Base-by-base conservation (phyloP, 2,329 filamentous ascomycete genomes). In the Penicillium nordicum region DNA sequence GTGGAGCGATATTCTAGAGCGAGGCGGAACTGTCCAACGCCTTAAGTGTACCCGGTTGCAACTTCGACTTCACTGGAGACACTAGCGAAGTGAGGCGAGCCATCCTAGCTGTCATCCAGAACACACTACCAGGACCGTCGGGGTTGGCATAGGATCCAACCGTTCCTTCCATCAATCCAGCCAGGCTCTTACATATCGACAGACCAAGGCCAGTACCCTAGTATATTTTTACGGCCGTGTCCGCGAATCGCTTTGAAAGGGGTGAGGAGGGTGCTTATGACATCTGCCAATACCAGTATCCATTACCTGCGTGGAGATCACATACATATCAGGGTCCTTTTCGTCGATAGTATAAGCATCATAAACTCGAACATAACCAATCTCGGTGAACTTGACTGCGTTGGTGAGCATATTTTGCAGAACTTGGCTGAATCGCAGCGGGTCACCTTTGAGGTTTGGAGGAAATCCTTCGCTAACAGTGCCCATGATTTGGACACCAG, bases 321-420 rank as follows among this genome's bases (percentile, higher is more conserved):
- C 72, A 57, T 77, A 83, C 2, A 67, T 69, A 7, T 70, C 50
- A 3, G 65, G 53, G 23, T 70, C 72, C 1, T 76, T 70, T 38
- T 79, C 73, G 38, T 83, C 76, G 1, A 67, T 60, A 2, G 75
- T 54, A 7, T 80, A 69, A 0, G 71, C 73, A 0, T 75, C 74
- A 2, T 70, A 65, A 11, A 86, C 73, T 1, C 73, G 71, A 34
- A 86, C 77, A 55, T 76, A 76, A 0, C 84, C 84, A 32, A 75
- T 69, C 23, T 85, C 80, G 4, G 84, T 87, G 61, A 86, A 86
- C 59, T 87, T 87, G 42, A 79, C 78, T 1, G 84, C 84, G 62
- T 87, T 87, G 16, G 79, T 77, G 16, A 86, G 72, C 5, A 87
- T 73, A 59, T 87, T 87, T 60, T 86, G 82, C n/a, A 86, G 65